A percentile compares a stretch with the other conserved stretches of the same genome.
Conservation (phyloP, 2,329 filamentous ascomycete species). For the Seiridium unicorne region DNA sequence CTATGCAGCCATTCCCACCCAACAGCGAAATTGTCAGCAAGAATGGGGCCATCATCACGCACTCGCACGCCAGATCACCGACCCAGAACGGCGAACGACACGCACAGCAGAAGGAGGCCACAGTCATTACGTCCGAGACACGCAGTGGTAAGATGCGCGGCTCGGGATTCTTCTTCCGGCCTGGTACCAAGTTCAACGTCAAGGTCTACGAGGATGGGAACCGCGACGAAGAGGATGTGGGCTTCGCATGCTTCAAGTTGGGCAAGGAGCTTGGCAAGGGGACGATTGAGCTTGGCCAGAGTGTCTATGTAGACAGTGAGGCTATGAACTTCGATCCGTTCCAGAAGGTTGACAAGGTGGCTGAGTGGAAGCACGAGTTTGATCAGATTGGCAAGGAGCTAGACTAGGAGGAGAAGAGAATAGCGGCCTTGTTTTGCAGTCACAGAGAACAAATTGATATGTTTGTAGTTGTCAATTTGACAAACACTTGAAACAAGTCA, state of each 20-base stretch:
- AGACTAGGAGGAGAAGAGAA: neutral
- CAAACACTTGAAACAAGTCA: no score
- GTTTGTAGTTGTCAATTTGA: no score
- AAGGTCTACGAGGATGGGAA: slow-evolving; percentile 27
- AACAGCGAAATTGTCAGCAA: slow-evolving; percentile 22
- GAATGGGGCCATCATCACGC: slow-evolving; percentile 19
- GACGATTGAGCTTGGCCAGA: slow-evolving; percentile 20
- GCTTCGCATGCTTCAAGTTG: slow-evolving; percentile 14
- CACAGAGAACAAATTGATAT: no score
- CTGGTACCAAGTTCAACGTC: slow-evolving; percentile 23
- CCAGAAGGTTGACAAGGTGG: slow-evolving; percentile 25
- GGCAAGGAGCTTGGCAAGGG: slow-evolving; percentile 17
- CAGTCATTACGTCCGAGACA: slow-evolving; percentile 16
- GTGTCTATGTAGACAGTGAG: slow-evolving; percentile 30
- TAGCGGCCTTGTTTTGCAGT: no score
- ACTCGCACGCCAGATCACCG: neutral
- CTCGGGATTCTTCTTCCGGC: slow-evolving; percentile 30
- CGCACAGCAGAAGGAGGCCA: slow-evolving; percentile 1
- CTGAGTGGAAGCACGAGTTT: slow-evolving; percentile 28
- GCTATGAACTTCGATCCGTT: slow-evolving; percentile 30
- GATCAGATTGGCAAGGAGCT: slow-evolving; percentile 26
- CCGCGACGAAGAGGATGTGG: slow-evolving; percentile 13
- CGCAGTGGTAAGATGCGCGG: slow-evolving; percentile 15
- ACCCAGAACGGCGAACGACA: neutral
- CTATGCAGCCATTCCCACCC: slow-evolving; percentile 36